Evolutionary conservation across 495 filamentous ascomycete genomes (phyloP).

Genomic region (Penicillium crystallinum): DNA sequence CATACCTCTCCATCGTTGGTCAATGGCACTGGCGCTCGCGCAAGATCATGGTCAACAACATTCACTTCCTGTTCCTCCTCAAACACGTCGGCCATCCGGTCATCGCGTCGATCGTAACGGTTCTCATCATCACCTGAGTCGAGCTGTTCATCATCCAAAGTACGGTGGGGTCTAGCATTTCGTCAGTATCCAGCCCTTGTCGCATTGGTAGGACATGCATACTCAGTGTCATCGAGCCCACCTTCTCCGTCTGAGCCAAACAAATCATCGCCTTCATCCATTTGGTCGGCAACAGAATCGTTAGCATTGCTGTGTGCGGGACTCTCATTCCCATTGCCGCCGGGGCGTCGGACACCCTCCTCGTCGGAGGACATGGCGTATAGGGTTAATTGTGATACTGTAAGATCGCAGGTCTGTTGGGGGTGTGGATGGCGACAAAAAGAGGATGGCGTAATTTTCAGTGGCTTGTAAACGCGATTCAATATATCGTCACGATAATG

Average conservation of each 20-base stretch:
- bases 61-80: slow-evolving; percentile 44
- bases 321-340: slow-evolving; percentile 29
- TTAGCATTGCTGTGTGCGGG: slow-evolving; percentile 25
- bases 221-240: slow-evolving; percentile 38
- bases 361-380: slow-evolving; percentile 41
- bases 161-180: slow-evolving; percentile 45
- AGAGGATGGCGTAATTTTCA: neutral
- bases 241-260: slow-evolving; percentile 56
- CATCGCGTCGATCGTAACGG: slow-evolving; percentile 45
- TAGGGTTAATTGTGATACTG: neutral
- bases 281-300: slow-evolving; percentile 19
- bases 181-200: slow-evolving; percentile 24
- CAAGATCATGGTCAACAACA: slow-evolving; percentile 55
- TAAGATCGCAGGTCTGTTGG: neutral
- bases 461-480: neutral
- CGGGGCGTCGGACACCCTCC: slow-evolving; percentile 39
- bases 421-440: neutral
- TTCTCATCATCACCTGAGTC: slow-evolving; percentile 74
- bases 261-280: slow-evolving; percentile 55
- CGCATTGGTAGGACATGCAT: slow-evolving; percentile 16
- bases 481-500: neutral
- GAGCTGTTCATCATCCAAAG: slow-evolving; percentile 67
- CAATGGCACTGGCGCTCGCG: slow-evolving; percentile 63
- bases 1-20: slow-evolving; percentile 62
- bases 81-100: slow-evolving; percentile 44